Evolutionary conservation across 2,329 filamentous ascomycete species (phyloP), one percentile per base, ranked within the genome.

Genomic region (Penicillium sp.): DNA sequence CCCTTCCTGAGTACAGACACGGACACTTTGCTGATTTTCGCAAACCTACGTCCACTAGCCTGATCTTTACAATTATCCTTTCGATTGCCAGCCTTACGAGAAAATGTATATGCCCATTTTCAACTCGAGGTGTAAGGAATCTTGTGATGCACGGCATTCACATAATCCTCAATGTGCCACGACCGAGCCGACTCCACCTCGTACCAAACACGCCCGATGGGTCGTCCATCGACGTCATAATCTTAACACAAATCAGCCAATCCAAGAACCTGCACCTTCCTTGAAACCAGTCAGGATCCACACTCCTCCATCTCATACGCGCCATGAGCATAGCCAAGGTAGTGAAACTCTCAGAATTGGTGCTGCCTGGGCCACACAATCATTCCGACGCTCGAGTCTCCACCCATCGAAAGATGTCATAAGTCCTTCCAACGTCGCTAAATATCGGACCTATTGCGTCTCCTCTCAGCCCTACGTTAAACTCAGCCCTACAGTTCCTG

Each of bases 391-490:
- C 31, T 9, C 31, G 31, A 31, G 31, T 31, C 16, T 47, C 9
- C n/a, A 13, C 22, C 39, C 35, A 4, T 41, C 10, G 24, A 19
- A 27, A 50, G 54, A 62, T 62, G 62, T 59, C 56, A 64, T 63
- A 60, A 18, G 5, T 6, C 50, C 50, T 31, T 16, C 36, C 11
- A 31, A 3, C 13, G 31, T 19, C 31, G 13, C 39, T 22, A 33
- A 37, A 35, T 33, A 24, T 36, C 18, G 37, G 22, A 10, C 31
- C 14, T 39, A 44, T 40, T n/a, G n/a, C 22, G 24, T 33, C 22
- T 44, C 27, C 27, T 44, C 53, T 61, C 64, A 66, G 63, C 61
- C 61, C 65, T 67, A 63, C 58, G 53, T 63, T 58, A 55, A 58
- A n/a, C 43, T 64, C 63, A 66, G 65, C 65, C 65, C 60, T 63